Conservation (phyloP, 2,329 filamentous ascomycete species). For the Trichoderma sp. region DNA sequence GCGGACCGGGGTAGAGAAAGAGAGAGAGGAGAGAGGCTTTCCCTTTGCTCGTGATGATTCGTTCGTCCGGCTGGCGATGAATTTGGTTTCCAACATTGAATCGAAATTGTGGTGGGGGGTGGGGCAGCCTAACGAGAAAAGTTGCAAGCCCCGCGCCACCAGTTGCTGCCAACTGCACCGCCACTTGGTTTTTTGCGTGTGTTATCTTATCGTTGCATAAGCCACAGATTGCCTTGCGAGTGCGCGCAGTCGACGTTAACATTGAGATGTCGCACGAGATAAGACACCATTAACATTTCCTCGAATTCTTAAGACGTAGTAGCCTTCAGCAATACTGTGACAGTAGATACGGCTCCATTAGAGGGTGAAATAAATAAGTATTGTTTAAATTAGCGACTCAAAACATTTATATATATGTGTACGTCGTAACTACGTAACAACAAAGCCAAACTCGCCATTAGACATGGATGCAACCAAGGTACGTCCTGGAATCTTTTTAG, state of each 20-base stretch:
- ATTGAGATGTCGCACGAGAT: neutral
- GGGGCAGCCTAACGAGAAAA: conserved; percentile 38
- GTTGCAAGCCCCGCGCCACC: conserved; percentile 28
- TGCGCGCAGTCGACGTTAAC: neutral
- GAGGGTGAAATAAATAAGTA: neutral
- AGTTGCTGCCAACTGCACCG: conserved; percentile 21
- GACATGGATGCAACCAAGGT: conserved; percentile 4
- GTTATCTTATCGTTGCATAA: conserved; percentile 8
- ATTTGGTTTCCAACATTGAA: conserved; percentile 41
- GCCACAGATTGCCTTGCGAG: neutral
- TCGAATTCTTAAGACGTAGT: neutral
- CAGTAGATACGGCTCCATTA: neutral
- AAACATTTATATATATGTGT: neutral
- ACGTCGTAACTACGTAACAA: conserved; percentile 8
- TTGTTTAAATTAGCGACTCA: neutral
- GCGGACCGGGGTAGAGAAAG: neutral
- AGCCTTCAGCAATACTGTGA: neutral
- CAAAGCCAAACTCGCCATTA: neutral
- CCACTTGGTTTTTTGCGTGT: neutral
- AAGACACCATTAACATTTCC: neutral
- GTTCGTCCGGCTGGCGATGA: conserved; percentile 31
- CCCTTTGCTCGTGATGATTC: conserved; percentile 22
- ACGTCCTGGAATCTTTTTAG: conserved; percentile 10
- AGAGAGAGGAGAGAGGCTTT: conserved; percentile 8
- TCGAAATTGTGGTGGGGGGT: conserved; percentile 52